Evolutionary conservation across 1,284 basidiomycete species (phyloP), one percentile per base, ranked within the genome.

Genomic region (Pyrrhoderma lamaoense): DNA sequence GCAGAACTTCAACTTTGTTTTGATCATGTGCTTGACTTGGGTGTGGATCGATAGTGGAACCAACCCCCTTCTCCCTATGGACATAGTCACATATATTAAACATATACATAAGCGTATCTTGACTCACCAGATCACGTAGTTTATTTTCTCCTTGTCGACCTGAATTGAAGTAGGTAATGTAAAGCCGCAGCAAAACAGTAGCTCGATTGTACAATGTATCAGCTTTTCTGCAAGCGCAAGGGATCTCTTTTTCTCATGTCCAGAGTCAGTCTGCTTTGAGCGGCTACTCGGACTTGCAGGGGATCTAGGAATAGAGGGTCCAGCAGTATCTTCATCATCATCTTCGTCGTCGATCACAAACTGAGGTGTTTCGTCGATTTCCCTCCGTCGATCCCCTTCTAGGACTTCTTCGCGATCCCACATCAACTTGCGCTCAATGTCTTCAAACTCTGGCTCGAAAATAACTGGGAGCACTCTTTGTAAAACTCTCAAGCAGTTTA

Each of bases 131-230:
- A 89, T 91, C 14, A 85, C 72, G 69, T 89, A 86, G 65, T 90
- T 89, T 54, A 95, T 86, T 68, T 93, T 92, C 64, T 92, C 77
- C 58, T 84, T 80, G 62, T 88, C 85, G 37, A 83, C 79, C 61
- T 87, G 82, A 36, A 90, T 75, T 62, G 78, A 83, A 31, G 78
- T 77, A 4, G 92, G 89, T 13, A 95, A 70, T 0, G 89, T 94
- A 63, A 95, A 94, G 9, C 89, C 91, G 59, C 89, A 93, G 62
- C 89, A 92, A 66, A 94, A 96, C 36, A 94, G 67, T 23, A 95
- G 71, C 63, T 95, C 92, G 55, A 92, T 77, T 5, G 89, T 70
- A 56, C 82, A 82, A 58, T 75, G 79, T 59, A 94, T 86, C 22
- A 95, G 69, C 55, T 79, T 75, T 62, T 93, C 89, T 1, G 82